A percentile compares a stretch with the other conserved stretches of the same genome.
Evolutionary conservation across 2,329 filamentous ascomycete genomes (phyloP).

Genomic region (Neoarthrinium moseri): DNA sequence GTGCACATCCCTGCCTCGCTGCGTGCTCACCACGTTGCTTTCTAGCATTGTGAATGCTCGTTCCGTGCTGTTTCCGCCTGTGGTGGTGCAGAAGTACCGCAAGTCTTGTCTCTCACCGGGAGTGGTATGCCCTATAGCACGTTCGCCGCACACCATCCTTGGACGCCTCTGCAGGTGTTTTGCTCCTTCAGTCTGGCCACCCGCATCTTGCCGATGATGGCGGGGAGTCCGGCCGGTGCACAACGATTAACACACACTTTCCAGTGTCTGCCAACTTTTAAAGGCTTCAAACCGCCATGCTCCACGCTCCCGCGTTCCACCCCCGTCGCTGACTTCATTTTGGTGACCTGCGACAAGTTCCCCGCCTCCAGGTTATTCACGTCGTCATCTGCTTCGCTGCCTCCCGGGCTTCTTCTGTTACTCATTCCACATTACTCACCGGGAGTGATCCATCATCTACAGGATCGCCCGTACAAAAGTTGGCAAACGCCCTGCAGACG

Average conservation of each 20-base stretch:
- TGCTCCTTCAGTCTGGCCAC: no score
- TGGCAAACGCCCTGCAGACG: neutral
- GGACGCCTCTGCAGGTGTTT: no score
- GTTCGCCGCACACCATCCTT: no score
- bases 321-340: neutral
- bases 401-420: neutral
- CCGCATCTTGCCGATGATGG: no score
- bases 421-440: neutral
- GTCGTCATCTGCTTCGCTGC: constrained; percentile 1
- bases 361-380: constrained; percentile 1
- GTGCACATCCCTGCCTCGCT: neutral
- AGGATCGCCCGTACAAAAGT: neutral
- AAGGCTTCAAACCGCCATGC: neutral
- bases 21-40: neutral
- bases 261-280: neutral
- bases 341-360: constrained; percentile 4
- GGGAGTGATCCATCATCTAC: neutral
- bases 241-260: no score
- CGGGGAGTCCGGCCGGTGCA: no score
- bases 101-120: no score
- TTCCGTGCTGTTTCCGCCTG: no score
- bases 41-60: neutral
- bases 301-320: constrained; percentile 2
- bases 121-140: no score
- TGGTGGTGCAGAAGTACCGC: no score